phyloP scores from a whole-genome alignment of 2,329 filamentous ascomycete genomes.

The Triangularia setosa region DNA sequence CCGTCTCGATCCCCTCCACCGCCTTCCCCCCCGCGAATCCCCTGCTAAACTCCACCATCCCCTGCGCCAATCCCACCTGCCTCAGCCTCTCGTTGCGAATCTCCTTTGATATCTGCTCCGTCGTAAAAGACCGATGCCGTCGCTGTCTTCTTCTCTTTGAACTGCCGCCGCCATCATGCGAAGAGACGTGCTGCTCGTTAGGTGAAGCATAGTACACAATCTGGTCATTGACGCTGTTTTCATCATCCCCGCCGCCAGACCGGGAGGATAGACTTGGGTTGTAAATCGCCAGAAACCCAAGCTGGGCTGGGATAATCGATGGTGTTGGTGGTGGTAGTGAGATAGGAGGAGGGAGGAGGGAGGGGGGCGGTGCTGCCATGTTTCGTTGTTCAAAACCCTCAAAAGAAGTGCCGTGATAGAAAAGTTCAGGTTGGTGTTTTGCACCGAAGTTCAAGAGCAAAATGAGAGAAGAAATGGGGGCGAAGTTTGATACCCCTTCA shows the following conservation, averaged over 20 bases:
- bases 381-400: neutral
- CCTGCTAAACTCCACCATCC: conserved; percentile 89
- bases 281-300: conserved; percentile 92
- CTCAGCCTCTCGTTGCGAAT: conserved; percentile 82
- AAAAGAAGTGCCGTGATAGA: neutral
- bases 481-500: neutral
- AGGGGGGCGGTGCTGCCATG: neutral
- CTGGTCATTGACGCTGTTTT: conserved; percentile 73
- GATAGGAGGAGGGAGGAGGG: neutral
- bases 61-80: conserved; percentile 93
- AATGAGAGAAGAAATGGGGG: neutral
- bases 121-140: conserved; percentile 30
- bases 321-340: neutral
- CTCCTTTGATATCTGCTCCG: conserved; percentile 47
- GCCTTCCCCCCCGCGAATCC: conserved; percentile 76
- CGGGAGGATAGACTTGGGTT: conserved; percentile 58
- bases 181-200: conserved; percentile 34
- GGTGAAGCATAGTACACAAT: conserved; percentile 88
- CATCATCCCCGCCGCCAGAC: conserved; percentile 39
- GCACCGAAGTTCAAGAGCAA: neutral
- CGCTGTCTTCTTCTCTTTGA: neutral
- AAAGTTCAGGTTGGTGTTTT: neutral
- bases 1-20: conserved; percentile 85
- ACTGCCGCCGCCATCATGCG: conserved; percentile 32
- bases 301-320: conserved; percentile 66